Conservation (phyloP, 2,329 filamentous ascomycete genomes). For the Ambrosiella beaveri region DNA sequence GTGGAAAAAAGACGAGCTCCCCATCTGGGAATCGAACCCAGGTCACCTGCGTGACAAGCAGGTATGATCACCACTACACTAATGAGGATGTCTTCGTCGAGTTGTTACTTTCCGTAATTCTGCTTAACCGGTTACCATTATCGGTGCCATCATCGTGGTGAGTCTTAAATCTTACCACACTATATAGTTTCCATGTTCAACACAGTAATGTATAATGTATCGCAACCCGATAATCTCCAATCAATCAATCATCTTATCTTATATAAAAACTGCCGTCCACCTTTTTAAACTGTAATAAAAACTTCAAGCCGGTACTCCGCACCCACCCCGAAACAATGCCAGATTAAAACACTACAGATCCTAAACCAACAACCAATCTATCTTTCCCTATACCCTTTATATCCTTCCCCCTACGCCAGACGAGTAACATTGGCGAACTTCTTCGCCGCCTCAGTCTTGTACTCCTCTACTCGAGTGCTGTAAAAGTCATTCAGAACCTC, state of each 20-base stretch:
- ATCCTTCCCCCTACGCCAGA: slow-evolving; percentile 21
- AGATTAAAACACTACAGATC: not conserved
- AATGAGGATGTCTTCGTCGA: not conserved
- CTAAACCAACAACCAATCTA: not conserved
- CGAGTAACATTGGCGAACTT: slow-evolving; percentile 35
- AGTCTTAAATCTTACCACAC: too few species aligned
- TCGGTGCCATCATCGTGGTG: not conserved
- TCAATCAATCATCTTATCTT: not conserved
- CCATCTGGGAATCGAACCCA: slow-evolving; percentile 2
- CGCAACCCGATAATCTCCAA: not conserved
- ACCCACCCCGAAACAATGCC: not conserved
- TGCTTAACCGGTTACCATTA: not conserved
- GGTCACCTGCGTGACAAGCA: slow-evolving; percentile 1
- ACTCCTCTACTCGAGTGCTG: slow-evolving; percentile 30
- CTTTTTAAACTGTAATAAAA: not conserved
- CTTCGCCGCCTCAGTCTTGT: slow-evolving; percentile 29
- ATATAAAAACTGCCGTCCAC: not conserved
- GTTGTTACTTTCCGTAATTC: not conserved
- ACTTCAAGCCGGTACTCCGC: not conserved
- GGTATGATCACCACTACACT: slow-evolving; percentile 2
- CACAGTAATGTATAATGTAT: too few species aligned
- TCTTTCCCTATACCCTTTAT: not conserved
- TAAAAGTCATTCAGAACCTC: slow-evolving; percentile 31
- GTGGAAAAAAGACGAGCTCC: not conserved
- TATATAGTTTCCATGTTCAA: too few species aligned